phyloP scores from a whole-genome alignment of 2,329 filamentous ascomycete species.

The Chrysosporium keratinophilum region DNA sequence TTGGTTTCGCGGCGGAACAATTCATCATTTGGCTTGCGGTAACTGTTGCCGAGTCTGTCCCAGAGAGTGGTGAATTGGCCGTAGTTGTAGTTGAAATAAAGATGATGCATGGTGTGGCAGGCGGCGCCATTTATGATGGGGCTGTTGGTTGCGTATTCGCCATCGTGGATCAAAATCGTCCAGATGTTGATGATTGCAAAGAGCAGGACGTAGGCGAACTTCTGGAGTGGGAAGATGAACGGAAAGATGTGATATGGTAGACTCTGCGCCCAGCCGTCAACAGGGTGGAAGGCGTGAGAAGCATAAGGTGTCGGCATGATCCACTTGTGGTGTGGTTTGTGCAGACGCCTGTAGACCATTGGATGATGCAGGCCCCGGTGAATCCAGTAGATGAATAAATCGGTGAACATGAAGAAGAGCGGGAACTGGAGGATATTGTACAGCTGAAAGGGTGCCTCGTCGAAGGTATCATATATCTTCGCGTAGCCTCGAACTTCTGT shows the following conservation, averaged over 20 bases:
- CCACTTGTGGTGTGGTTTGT: constrained; percentile 99
- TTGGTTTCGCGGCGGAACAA: constrained; percentile 77
- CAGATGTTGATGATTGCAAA: constrained; percentile 94
- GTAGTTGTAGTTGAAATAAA: constrained; percentile 85
- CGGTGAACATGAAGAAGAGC: constrained; percentile 77
- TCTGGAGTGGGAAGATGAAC: constrained; percentile 85
- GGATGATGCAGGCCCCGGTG: constrained; percentile 79
- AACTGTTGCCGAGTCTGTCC: constrained; percentile 79
- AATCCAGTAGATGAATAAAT: constrained; percentile 84
- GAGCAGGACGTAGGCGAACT: constrained; percentile 72
- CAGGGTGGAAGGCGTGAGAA: constrained; percentile 85
- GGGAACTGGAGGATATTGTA: constrained; percentile 80
- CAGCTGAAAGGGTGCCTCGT: constrained; percentile 63
- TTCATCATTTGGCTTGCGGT: constrained; percentile 73
- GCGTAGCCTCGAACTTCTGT: constrained; percentile 73
- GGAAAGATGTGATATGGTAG: constrained; percentile 89
- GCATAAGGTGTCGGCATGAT: constrained; percentile 95
- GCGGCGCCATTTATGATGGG: constrained; percentile 90
- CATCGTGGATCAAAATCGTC: constrained; percentile 93
- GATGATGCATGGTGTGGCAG: constrained; percentile 85
- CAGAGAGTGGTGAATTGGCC: constrained; percentile 89
- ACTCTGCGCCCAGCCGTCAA: constrained; percentile 82
- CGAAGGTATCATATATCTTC: constrained; percentile 73
- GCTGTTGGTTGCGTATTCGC: constrained; percentile 84
- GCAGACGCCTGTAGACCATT: constrained; percentile 69